Conservation (phyloP, 2,329 filamentous ascomycete genomes). For the Biscogniauxia sp. region DNA sequence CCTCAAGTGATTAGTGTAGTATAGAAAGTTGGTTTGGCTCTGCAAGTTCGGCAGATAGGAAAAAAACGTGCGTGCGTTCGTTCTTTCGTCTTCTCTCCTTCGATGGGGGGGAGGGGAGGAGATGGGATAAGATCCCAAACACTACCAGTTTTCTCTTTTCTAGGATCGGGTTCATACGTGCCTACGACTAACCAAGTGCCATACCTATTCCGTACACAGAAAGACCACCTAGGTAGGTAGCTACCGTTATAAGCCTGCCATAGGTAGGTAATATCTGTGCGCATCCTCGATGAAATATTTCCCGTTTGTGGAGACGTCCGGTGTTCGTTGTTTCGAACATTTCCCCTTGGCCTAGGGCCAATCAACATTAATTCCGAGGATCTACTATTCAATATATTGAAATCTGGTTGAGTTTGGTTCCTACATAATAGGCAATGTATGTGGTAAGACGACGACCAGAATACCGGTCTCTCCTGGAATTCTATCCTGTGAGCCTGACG, state of each 20-base stretch:
- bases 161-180: neutral
- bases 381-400: neutral
- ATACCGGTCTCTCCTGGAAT: neutral
- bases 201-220: no score
- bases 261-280: neutral
- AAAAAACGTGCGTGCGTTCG: neutral
- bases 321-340: neutral
- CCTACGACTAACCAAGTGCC: no score
- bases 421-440: neutral
- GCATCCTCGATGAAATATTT: neutral
- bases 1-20: neutral
- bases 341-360: neutral
- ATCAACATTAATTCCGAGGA: neutral
- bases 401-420: neutral
- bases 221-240: no score
- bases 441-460: neutral
- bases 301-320: neutral
- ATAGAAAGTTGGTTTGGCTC: no score
- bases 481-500: neutral
- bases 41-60: neutral
- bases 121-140: neutral
- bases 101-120: no score
- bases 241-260: neutral
- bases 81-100: no score
- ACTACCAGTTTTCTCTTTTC: neutral